Evolutionary conservation across 805 yeast species (phyloP), one percentile per base, ranked within the genome.

Genomic region (Hanseniaspora taiwanica): DNA sequence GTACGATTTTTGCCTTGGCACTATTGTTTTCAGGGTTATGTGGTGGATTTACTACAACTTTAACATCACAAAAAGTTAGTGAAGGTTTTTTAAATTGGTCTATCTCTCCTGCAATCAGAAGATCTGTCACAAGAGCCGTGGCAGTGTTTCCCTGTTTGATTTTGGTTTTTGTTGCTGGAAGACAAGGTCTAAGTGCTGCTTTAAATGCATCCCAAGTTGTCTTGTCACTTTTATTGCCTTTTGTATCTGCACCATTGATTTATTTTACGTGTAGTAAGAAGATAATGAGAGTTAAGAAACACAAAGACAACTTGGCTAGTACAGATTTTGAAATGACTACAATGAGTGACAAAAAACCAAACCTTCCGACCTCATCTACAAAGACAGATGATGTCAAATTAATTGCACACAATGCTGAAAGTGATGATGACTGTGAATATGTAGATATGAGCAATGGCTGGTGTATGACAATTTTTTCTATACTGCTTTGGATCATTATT

Each of bases 31-130:
- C 89, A 31, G 96, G 96, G 10, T 86, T 86, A 53, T 77, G 87
- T 56, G 95, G 96, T 1, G 96, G 96, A 27, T 82, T 89, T 24
- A 94, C 86, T n/a, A 85, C 94, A 56, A 86, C 96, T 0, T 66
- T 86, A 46, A 86, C 95, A 7, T 94, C 95, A 14, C 96, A 86
- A 58, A 84, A 85, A 84, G 91, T 86, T 9, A 78, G 84, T 55
- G 96, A 86, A 59, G 96, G 96, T 2, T 87, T 85, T 52, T 66
- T 83, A 34, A 71, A 72, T 47, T 82, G 94, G 83, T 65, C 80
- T 7, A 67, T 86, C 39, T 74, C 85, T 13, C 95, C 96, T 4
- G 83, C 83, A 39, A 60, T 81, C 9, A 71, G 94, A 51, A 69
- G 96, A 44, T 69, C 86, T 19, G 68, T 84, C 20, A 86, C 96